Evolutionary conservation across 345 rosid species (phyloP).

Genomic region (Odontarrhena argentea): DNA sequence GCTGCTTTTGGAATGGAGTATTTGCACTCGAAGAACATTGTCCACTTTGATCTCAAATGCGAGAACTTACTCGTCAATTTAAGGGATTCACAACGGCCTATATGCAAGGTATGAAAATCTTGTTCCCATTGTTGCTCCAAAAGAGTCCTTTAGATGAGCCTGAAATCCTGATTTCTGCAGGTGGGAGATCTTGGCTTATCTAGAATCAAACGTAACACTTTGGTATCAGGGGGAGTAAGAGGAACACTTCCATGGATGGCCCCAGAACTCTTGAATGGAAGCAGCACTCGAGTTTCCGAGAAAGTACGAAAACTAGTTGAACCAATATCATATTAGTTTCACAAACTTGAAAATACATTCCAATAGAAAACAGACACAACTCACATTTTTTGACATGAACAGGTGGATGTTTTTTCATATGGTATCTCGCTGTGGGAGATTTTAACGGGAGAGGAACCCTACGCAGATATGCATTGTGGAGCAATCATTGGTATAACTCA

Average conservation of each 20-base stretch:
- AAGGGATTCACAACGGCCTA: conserved; percentile 65
- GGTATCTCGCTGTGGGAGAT: conserved; percentile 81
- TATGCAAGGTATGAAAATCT: conserved; percentile 60
- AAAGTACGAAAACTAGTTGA: conserved; percentile 43
- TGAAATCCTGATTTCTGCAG: conserved; percentile 33
- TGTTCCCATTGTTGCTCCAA: neutral
- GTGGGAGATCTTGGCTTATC: conserved; percentile 79
- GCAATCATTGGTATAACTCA: conserved; percentile 62
- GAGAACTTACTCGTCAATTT: conserved; percentile 67
- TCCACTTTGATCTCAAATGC: conserved; percentile 74
- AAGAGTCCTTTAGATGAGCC: neutral
- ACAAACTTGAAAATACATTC: conserved; percentile 8
- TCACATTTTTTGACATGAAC: neutral
- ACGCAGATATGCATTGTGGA: conserved; percentile 78
- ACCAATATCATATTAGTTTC: conserved; percentile 12
- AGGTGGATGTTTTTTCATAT: conserved; percentile 62
- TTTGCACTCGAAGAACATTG: conserved; percentile 66
- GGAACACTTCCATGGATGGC: conserved; percentile 84
- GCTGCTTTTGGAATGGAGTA: conserved; percentile 88
- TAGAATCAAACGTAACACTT: conserved; percentile 65
- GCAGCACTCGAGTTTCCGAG: conserved; percentile 67
- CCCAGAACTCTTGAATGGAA: conserved; percentile 68
- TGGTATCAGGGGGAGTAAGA: conserved; percentile 73
- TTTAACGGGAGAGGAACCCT: conserved; percentile 72
- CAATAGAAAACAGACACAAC: no score